Evolutionary conservation across 495 filamentous ascomycete species (phyloP), one percentile per base, ranked within the genome.

Genomic region (Delitschia confertaspora): DNA sequence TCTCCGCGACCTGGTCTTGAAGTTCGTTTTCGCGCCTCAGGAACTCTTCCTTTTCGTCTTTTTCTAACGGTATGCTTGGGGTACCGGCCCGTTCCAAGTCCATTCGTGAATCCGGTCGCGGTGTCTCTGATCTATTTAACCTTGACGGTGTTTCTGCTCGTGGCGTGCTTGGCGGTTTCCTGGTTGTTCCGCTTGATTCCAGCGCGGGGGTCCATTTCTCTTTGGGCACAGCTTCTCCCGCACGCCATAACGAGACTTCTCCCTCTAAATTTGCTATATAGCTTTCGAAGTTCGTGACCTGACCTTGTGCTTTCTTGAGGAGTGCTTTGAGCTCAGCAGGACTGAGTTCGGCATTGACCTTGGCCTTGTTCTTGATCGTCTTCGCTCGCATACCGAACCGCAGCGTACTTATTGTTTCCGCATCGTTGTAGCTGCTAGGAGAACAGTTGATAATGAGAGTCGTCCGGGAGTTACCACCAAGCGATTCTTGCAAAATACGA

Each of bases 281-380:
- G 21, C 67, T 74, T 59, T 94, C 82, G 62, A 88, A 96, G 20
- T 73, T 89, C 11, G 83, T 83, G 44, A 89, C 81, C 63, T 96
- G 89, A 25, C 70, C 76, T 62, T 95, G 89, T 18, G 88, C 84
- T 66, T 93, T 95, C 63, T 81, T 85, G 55, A 98, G 74, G 57
- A 93, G 71, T 42, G 78, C 72, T 69, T 96, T 96, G 69, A 98
- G 72, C 60, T 98, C 93, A 5, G 84, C 78, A 8, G 91, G 91
- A 59, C 89, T 95, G 50, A 96, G 74, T 60, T 98, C 91, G 30
- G 88, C 88, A 61, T 98, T 98, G 70, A 98, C 81, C 84, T 95
- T 96, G 59, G 91, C 91, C 72, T 95, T 96, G 69, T 98, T 96
- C 80, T 98, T 95, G 66, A 98, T 98, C 0, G 88, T 81, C 72